These are phyloP conservation scores for Phlyctochytrium planicorne DNA, from an alignment of 192 early-diverging fungal genomes.

Conservation along the genomic window DNA sequence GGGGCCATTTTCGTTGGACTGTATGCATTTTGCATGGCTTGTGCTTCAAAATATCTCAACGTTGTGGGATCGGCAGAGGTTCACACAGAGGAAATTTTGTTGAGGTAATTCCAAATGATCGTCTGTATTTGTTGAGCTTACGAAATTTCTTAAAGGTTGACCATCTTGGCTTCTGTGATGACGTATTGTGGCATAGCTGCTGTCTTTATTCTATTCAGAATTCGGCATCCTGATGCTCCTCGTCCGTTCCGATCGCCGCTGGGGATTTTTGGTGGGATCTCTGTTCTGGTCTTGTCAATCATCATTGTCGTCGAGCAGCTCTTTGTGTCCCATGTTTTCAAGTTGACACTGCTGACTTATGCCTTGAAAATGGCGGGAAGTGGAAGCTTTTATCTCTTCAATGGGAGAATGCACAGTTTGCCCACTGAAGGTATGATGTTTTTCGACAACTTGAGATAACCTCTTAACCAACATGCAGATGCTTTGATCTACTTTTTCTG, in stretches of 20 bases:
- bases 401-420: neutral
- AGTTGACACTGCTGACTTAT: neutral
- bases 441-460: neutral
- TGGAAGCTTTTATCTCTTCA: neutral
- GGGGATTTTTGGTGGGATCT: slow-evolving; percentile 8
- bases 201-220: slow-evolving; percentile 19
- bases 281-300: neutral
- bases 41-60: neutral
- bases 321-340: neutral
- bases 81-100: neutral
- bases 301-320: slow-evolving; percentile 2
- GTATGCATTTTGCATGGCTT: slow-evolving; percentile 2
- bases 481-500: slow-evolving; percentile 6
- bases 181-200: slow-evolving; percentile 16
- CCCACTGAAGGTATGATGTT: neutral
- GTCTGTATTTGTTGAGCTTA: too few relatives aligned
- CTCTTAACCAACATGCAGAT: too few relatives aligned
- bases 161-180: slow-evolving; percentile 8
- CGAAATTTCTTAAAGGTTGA: too few relatives aligned
- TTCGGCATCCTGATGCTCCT: slow-evolving; percentile 17
- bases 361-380: neutral
- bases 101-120: too few relatives aligned
- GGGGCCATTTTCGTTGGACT: neutral
- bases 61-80: neutral
- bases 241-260: slow-evolving; percentile 24